Evolutionary conservation across 345 rosid species (phyloP).

Genomic region (Euphorbia lathyris): DNA sequence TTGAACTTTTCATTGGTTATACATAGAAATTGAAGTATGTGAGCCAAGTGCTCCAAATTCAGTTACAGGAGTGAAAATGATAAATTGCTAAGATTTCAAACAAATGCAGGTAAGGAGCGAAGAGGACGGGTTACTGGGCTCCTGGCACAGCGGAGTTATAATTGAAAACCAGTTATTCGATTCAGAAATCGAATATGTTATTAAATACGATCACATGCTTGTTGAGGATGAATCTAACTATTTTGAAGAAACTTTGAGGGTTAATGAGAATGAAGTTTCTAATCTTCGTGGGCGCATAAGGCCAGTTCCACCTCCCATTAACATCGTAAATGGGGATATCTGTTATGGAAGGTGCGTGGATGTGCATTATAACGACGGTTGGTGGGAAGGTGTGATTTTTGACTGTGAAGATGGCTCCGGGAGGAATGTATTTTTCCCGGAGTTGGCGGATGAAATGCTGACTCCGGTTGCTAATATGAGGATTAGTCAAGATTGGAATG

Average conservation of each 20-base stretch:
- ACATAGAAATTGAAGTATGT: too few species aligned
- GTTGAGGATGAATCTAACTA: slow-evolving; percentile 35
- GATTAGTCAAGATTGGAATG: slow-evolving; percentile 70
- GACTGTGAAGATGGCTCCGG: slow-evolving; percentile 45
- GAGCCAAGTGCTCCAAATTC: too few species aligned
- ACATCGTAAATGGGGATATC: slow-evolving; percentile 28
- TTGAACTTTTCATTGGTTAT: too few species aligned
- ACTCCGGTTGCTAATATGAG: slow-evolving; percentile 36
- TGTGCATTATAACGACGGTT: slow-evolving; percentile 42
- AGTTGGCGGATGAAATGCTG: slow-evolving; percentile 64
- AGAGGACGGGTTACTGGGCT: slow-evolving; percentile 70
- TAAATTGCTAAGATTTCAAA: not conserved
- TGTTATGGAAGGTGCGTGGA: slow-evolving; percentile 68
- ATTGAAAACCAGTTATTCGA: slow-evolving; percentile 14
- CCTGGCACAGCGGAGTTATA: slow-evolving; percentile 68
- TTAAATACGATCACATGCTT: slow-evolving; percentile 57
- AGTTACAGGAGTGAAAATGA: too few species aligned
- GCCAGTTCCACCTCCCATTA: slow-evolving; percentile 47
- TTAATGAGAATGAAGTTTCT: slow-evolving; percentile 30
- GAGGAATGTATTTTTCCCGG: slow-evolving; percentile 72
- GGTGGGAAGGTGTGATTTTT: slow-evolving; percentile 94
- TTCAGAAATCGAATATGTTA: slow-evolving; percentile 12
- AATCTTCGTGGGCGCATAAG: slow-evolving; percentile 45
- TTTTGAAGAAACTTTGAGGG: slow-evolving; percentile 34
- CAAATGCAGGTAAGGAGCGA: slow-evolving; percentile 55